Conservation (phyloP, 2,329 filamentous ascomycete species). For the Hypocrella siamensis region DNA sequence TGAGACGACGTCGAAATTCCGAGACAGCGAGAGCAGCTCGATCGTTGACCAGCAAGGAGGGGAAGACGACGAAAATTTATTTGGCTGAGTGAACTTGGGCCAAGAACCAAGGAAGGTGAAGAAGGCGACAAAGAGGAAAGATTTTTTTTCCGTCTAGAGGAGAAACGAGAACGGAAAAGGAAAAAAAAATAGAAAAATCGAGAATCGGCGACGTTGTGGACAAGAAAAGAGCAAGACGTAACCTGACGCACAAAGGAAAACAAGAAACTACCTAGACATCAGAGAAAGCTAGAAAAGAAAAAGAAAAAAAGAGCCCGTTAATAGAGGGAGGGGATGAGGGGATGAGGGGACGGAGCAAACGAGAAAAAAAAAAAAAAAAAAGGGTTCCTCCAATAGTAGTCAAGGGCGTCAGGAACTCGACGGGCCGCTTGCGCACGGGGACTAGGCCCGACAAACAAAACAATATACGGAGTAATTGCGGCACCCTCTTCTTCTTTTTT, state of each 20-base stretch:
- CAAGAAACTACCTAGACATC: too few relatives aligned
- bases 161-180: background rate
- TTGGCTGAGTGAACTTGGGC: background rate
- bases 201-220: background rate
- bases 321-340: background rate
- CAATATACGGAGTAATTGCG: too few relatives aligned
- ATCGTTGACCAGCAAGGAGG: too few relatives aligned
- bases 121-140: background rate
- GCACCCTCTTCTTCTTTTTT: too few relatives aligned
- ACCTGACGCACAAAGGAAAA: constrained; percentile 7
- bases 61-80: too few relatives aligned
- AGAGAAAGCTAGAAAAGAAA: constrained; percentile 5
- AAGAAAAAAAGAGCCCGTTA: constrained; percentile 4
- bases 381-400: too few relatives aligned
- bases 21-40: background rate
- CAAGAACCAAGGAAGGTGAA: background rate
- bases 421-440: too few relatives aligned
- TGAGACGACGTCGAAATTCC: constrained; percentile 1
- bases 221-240: constrained; percentile 9
- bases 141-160: background rate
- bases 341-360: too few relatives aligned
- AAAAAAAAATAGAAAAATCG: background rate
- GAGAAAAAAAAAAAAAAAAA: too few relatives aligned
- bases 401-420: too few relatives aligned
- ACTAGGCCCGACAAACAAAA: too few relatives aligned